Base-by-base conservation (phyloP, 805 yeast species). In the Hanseniaspora nectarophila region DNA sequence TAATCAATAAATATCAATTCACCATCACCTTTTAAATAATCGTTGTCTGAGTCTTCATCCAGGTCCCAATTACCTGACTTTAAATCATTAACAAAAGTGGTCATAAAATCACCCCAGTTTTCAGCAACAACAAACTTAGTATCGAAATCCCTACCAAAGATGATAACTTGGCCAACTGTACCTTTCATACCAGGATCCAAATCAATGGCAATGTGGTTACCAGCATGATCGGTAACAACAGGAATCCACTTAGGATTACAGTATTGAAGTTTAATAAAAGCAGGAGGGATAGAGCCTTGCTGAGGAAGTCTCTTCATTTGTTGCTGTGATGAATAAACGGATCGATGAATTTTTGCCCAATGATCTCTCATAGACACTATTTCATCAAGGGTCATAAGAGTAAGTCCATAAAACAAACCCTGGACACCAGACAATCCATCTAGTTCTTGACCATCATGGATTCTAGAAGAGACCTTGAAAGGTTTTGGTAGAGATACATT, bases 191-290 rank as follows among this genome's bases (percentile, higher is more conserved):
- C 95, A 1, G 92, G 90, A 2, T 85, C 81, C 55, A 90, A 73
- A 68, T 90, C 98, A 15, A 92, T 71, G 49, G 88, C 98, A 57
- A 90, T 81, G 65, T 88, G 89, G 69, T 90, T 90, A 43, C 98
- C 98, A 21, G 80, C 82, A 51, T 77, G 80, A 65, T 90, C 98
- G 45, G 90, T 86, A 35, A 85, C 78, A 49, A 90, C 67, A 3
- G 98, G 97, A 54, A 90, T 80, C 98, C 98, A 90, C 60, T 76
- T 78, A 4, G 86, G 80, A 65, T 86, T 86, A n/a, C 95, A 90
- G 66, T 87, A 92, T 6, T 80, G 78, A 8, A 76, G 74, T 63
- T 85, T 84, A 43, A 88, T 71, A 12, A 80, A 70, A 5, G 80
- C 81, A 18, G 84, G 84, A 8, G 98, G 98, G 15, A 86, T 72